Evolutionary conservation across 129 eudicot genomes (phyloP).

Genomic region (Helianthus annuus): HanXRQr2.0-SUNRISE NC_035438.2:129945133-129945632

Average conservation of each 20-base stretch:
- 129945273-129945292: no score
- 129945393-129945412: background rate
- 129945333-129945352: slow-evolving; percentile 15
- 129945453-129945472: slow-evolving; percentile 37
- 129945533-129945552: slow-evolving; percentile 15
- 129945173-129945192: no score
- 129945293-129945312: no score
- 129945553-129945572: background rate
- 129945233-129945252: no score
- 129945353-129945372: slow-evolving; percentile 41
- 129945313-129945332: background rate
- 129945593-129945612: background rate
- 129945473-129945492: slow-evolving; percentile 23
- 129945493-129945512: slow-evolving; percentile 23
- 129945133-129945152: no score
- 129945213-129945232: no score
- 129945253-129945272: no score
- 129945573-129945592: background rate
- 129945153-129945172: no score
- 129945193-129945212: no score
- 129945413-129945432: slow-evolving; percentile 17
- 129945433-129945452: slow-evolving; percentile 40
- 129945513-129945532: no score
- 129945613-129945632: no score
- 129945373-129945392: slow-evolving; percentile 36